Percentiles rank a stretch among this genome's conserved stretches.
phyloP scores from a whole-genome alignment of 108 stramenopile species.

The Aurantiochytrium sp. region DNA sequence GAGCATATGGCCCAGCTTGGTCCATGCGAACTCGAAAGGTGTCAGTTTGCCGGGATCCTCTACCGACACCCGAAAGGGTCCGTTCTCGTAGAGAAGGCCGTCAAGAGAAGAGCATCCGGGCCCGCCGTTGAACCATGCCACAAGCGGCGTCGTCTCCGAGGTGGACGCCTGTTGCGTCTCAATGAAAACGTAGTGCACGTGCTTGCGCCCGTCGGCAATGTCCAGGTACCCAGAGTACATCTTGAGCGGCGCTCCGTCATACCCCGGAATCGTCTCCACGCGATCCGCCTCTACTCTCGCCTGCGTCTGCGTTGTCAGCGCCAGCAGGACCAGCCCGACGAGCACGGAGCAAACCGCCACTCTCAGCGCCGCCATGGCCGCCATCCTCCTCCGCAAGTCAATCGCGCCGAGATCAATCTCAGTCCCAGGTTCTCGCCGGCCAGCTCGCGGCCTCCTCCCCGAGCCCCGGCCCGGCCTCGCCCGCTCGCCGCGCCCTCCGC shows the following conservation, averaged over 20 bases:
- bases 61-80: constrained; percentile 27
- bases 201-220: neutral
- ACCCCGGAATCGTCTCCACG: constrained; percentile 21
- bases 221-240: constrained; percentile 34
- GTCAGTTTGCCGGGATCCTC: neutral
- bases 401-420: too few relatives aligned
- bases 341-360: neutral
- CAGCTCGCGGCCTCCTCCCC: too few relatives aligned
- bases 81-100: constrained; percentile 43
- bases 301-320: neutral
- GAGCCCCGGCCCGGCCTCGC: too few relatives aligned
- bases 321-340: neutral
- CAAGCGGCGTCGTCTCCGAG: neutral
- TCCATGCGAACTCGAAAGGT: constrained; percentile 47
- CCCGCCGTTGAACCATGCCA: constrained; percentile 38
- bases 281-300: neutral
- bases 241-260: constrained; percentile 22
- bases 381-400: too few relatives aligned
- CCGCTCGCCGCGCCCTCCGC: too few relatives aligned
- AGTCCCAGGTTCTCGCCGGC: too few relatives aligned
- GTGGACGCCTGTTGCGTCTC: neutral
- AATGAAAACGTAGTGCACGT: constrained; percentile 24
- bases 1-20: constrained; percentile 56
- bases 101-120: constrained; percentile 38
- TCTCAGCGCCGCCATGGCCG: too few relatives aligned